Conservation (phyloP, 352 stramenopile species). For the Pythium folliculosum region DNA sequence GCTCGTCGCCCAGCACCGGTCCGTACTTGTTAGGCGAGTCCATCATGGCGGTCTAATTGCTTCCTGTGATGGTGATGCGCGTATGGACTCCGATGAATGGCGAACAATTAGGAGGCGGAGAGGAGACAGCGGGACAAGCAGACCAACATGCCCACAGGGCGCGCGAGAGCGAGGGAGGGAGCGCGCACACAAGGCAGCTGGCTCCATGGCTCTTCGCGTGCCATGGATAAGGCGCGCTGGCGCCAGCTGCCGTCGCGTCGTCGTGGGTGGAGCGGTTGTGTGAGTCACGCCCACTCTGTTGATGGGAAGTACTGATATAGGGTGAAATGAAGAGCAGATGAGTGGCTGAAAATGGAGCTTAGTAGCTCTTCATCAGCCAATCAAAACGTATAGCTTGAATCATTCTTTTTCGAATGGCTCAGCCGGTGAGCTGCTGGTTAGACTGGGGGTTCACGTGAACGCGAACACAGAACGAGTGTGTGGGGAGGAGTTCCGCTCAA, state of each 20-base stretch:
- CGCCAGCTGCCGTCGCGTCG: slow-evolving; percentile 1
- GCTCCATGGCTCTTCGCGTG: slow-evolving; percentile 1
- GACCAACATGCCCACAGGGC: not conserved
- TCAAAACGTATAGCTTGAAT: not conserved
- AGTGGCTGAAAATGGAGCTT: not conserved
- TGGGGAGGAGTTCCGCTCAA: no score
- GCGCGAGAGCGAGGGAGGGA: not conserved
- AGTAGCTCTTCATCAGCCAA: not conserved
- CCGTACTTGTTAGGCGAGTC: slow-evolving; percentile 19
- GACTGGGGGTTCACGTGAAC: no score
- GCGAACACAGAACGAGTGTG: no score
- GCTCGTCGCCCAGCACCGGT: slow-evolving; percentile 13
- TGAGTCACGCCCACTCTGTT: not conserved
- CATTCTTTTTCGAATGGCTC: not conserved
- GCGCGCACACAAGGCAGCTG: not conserved
- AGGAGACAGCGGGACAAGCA: not conserved
- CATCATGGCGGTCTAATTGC: not conserved
- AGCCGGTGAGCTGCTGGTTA: no score
- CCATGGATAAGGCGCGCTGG: not conserved
- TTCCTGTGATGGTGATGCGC: not conserved
- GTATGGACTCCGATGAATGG: not conserved
- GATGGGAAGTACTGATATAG: not conserved
- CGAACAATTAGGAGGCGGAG: not conserved
- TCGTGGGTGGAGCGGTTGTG: not conserved
- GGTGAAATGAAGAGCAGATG: not conserved